Evolutionary conservation across 352 stramenopile species (phyloP), one percentile per base, ranked within the genome.

Genomic region (Phytopythium cucurbitacearum): DNA sequence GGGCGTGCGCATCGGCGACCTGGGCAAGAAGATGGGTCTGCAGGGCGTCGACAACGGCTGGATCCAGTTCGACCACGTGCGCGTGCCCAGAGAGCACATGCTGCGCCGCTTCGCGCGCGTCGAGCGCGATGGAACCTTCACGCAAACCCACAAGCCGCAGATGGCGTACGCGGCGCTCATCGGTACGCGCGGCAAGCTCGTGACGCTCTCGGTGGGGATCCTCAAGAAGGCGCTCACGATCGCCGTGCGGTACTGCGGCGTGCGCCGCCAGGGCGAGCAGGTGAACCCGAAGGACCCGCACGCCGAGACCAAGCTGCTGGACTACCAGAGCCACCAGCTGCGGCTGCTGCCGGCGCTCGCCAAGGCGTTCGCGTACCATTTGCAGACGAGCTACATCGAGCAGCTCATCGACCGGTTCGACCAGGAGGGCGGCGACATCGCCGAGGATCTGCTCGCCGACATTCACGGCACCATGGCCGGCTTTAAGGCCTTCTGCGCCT

Each of bases 281-380:
- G 65, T 81, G 38, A 73, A 72, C 50, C 51, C 65, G 0, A 85
- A 71, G 41, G 76, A 82, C 32, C 53, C 57, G 5, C 74, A 87
- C 41, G 5, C 48, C 3, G 89, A 98, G 71, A 75, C 81, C 10
- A 92, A 97, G 64, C 73, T 98, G 48, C 69, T 98, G 12, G 91
- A 98, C 69, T 98, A 98, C 70, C 89, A 94, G 53, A 93, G 94
- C 70, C 95, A 98, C 60, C 92, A 98, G 74, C 87, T 97, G 69
- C 87, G 93, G 13, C 73, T 98, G 7, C 85, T 98, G 64, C 91
- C 93, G 40, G 63, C 96, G 32, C 48, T 98, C 40, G 93, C 93
- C 13, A 79, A 83, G 42, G 87, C 86, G 6, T 98, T 96, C 53
- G 91, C 85, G 45, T 97, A 97, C 59, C 93, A 96, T 65, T 92